phyloP scores from a whole-genome alignment of 805 yeast species.

The Helenozyma baotianmanensis region DNA sequence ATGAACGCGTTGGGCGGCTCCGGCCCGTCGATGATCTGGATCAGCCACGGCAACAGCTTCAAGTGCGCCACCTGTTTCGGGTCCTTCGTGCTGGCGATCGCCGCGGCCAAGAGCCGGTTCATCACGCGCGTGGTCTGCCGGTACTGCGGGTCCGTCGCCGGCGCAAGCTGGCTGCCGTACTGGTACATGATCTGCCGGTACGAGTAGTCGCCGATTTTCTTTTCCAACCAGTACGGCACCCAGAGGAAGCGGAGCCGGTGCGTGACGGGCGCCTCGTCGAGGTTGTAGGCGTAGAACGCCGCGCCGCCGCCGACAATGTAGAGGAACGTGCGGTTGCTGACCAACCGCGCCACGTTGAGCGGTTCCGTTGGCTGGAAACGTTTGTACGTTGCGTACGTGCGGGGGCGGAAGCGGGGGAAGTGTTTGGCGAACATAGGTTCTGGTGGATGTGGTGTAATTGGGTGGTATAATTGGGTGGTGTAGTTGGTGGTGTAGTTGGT shows the following conservation, averaged over 20 bases:
- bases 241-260: slow-evolving; percentile 68
- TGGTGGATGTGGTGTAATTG: too few relatives aligned
- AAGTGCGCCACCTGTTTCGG: slow-evolving; percentile 31
- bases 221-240: slow-evolving; percentile 63
- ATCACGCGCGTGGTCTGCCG: slow-evolving; percentile 57
- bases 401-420: background rate
- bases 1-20: slow-evolving; percentile 97
- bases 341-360: slow-evolving; percentile 10
- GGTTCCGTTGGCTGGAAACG: slow-evolving; percentile 16
- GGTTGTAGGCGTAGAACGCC: slow-evolving; percentile 30
- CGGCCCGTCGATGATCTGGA: slow-evolving; percentile 57
- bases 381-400: slow-evolving; percentile 16
- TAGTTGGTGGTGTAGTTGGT: too few relatives aligned
- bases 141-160: slow-evolving; percentile 58
- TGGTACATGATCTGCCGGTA: slow-evolving; percentile 58
- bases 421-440: background rate
- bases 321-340: slow-evolving; percentile 29
- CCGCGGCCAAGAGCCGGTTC: slow-evolving; percentile 56
- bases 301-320: slow-evolving; percentile 19
- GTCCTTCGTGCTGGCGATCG: slow-evolving; percentile 33
- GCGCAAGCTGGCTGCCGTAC: slow-evolving; percentile 50
- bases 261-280: slow-evolving; percentile 80
- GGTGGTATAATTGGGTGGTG: too few relatives aligned
- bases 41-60: slow-evolving; percentile 60
- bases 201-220: slow-evolving; percentile 55